phyloP scores from a whole-genome alignment of 2,329 filamentous ascomycete species.

The Pseudogymnoascus sp. region DNA sequence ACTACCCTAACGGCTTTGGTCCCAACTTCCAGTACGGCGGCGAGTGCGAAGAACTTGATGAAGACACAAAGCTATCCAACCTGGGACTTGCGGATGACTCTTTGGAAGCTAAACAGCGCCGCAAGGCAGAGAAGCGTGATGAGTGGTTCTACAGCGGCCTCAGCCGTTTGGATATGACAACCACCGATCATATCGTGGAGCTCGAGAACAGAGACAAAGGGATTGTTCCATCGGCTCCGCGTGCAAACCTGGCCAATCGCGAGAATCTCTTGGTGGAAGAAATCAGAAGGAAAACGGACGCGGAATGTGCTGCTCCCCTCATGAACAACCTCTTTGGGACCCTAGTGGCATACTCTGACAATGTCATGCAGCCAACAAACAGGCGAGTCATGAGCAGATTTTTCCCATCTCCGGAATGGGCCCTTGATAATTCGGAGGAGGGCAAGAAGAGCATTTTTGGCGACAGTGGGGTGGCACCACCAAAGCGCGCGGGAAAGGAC shows the following conservation, averaged over 20 bases:
- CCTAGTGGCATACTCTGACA: slow-evolving; percentile 20
- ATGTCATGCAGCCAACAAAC: slow-evolving; percentile 12
- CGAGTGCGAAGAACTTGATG: slow-evolving; percentile 13
- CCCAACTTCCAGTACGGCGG: slow-evolving; percentile 15
- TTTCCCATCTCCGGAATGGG: slow-evolving; percentile 14
- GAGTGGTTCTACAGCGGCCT: slow-evolving; percentile 25
- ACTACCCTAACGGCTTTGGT: slow-evolving; percentile 23
- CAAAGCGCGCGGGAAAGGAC: slow-evolving; percentile 2
- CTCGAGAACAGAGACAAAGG: slow-evolving; percentile 11
- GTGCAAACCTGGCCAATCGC: not conserved
- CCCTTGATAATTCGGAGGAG: slow-evolving; percentile 20
- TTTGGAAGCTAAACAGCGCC: slow-evolving; percentile 8
- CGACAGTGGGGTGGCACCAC: slow-evolving; percentile 17
- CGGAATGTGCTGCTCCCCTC: slow-evolving; percentile 19
- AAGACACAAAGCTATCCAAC: slow-evolving; percentile 3
- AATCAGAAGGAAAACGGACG: slow-evolving; percentile 18
- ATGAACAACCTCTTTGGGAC: slow-evolving; percentile 22
- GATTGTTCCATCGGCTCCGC: not conserved
- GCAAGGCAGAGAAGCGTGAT: slow-evolving; percentile 16
- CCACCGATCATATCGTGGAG: slow-evolving; percentile 19
- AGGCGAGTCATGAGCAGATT: slow-evolving; percentile 17
- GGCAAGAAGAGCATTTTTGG: slow-evolving; percentile 25
- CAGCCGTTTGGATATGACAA: slow-evolving; percentile 20
- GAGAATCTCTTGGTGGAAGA: slow-evolving; percentile 17
- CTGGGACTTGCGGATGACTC: not conserved